These are phyloP conservation scores for Globisporangium yorkense DNA, from an alignment of 352 stramenopile genomes.

Conservation along the genomic window DNA sequence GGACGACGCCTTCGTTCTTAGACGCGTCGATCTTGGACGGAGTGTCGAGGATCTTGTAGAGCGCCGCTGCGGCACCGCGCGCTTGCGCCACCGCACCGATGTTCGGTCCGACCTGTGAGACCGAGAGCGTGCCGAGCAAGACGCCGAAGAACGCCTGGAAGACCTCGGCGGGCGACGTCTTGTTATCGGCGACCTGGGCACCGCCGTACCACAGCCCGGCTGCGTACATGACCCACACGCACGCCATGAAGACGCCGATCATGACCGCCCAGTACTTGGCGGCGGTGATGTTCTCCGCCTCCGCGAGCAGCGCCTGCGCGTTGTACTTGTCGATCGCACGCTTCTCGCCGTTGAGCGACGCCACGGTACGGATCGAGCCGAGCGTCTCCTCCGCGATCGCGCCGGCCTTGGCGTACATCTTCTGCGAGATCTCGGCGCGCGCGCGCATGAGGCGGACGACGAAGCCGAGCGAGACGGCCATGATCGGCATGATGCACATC, in stretches of 20 bases:
- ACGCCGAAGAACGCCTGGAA: slow-evolving; percentile 58
- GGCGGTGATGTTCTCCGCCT: slow-evolving; percentile 17
- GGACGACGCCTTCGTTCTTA: slow-evolving; percentile 17
- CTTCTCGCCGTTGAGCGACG: slow-evolving; percentile 19
- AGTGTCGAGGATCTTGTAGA: slow-evolving; percentile 58
- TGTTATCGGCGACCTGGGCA: slow-evolving; percentile 22
- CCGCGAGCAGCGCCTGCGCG: slow-evolving; percentile 9
- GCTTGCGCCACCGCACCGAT: slow-evolving; percentile 41
- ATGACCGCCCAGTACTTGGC: slow-evolving; percentile 15
- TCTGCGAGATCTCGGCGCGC: slow-evolving; percentile 10
- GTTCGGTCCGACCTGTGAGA: slow-evolving; percentile 50
- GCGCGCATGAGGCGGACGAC: slow-evolving; percentile 16
- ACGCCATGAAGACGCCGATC: slow-evolving; percentile 20
- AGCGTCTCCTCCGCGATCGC: slow-evolving; percentile 29
- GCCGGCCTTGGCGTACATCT: slow-evolving; percentile 21
- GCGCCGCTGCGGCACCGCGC: slow-evolving; percentile 26
- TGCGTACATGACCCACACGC: slow-evolving; percentile 46
- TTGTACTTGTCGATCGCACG: slow-evolving; percentile 20
- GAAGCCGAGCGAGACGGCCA: slow-evolving; percentile 16
- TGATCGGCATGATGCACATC: slow-evolving; percentile 22
- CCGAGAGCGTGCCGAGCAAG: slow-evolving; percentile 32
- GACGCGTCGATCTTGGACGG: slow-evolving; percentile 39
- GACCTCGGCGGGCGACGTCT: slow-evolving; percentile 26
- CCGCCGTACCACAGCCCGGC: slow-evolving; percentile 49
- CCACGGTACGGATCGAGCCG: slow-evolving; percentile 23